A percentile compares a stretch with the other conserved stretches of the same genome.
Evolutionary conservation across 1,284 basidiomycete species (phyloP).

Genomic region (Amylostereum chailletii): DNA sequence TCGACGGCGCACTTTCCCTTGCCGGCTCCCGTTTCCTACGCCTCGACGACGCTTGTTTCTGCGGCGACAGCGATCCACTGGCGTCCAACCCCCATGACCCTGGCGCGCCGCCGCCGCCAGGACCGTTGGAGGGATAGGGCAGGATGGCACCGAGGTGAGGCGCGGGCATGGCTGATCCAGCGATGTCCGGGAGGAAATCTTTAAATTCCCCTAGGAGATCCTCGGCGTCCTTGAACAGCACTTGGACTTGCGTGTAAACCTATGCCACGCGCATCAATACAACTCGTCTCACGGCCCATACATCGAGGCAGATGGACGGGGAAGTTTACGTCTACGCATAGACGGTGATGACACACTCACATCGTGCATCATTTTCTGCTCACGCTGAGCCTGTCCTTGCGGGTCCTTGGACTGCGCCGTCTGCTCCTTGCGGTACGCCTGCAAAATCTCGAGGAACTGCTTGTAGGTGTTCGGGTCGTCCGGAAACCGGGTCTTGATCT

Average conservation of each 20-base stretch:
- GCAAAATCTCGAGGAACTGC: constrained; percentile 95
- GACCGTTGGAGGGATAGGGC: constrained; percentile 30
- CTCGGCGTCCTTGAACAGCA: constrained; percentile 87
- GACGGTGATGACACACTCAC: constrained; percentile 38
- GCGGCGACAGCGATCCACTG: not conserved
- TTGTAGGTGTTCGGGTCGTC: constrained; percentile 95
- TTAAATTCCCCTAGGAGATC: constrained; percentile 96
- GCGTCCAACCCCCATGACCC: too few species aligned
- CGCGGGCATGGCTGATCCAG: constrained; percentile 27
- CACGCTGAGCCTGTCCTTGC: constrained; percentile 8
- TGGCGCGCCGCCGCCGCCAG: not conserved
- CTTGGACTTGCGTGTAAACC: constrained; percentile 90
- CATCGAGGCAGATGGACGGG: constrained; percentile 6
- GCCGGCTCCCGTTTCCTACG: constrained; percentile 9
- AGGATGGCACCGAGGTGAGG: constrained; percentile 31
- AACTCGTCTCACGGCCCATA: constrained; percentile 13
- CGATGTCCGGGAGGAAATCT: constrained; percentile 83
- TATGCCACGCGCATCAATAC: constrained; percentile 33
- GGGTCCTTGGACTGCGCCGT: constrained; percentile 10
- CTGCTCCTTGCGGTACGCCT: constrained; percentile 86
- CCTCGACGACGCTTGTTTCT: not conserved
- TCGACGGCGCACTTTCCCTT: constrained; percentile 7
- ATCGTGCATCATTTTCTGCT: constrained; percentile 82
- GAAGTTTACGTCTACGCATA: not conserved
- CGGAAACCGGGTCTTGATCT: constrained; percentile 94